These are phyloP conservation scores for Yarrowia sp. DNA, from an alignment of 805 yeast species.

Conservation along the genomic window DNA sequence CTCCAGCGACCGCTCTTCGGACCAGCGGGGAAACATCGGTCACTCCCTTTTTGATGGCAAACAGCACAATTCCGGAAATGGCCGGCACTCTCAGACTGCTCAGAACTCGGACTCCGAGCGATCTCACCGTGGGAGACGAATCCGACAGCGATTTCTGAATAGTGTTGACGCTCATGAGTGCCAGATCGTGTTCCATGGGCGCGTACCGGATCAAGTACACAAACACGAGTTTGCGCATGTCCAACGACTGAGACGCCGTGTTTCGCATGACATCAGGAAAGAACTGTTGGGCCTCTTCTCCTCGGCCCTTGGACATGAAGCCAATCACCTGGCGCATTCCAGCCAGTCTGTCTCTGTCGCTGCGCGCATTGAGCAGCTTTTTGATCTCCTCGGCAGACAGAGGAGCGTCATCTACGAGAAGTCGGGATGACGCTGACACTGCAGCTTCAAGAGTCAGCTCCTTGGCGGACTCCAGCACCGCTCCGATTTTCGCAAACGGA, in stretches of 20 bases:
- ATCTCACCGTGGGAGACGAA: slow-evolving; percentile 68
- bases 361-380: slow-evolving; percentile 68
- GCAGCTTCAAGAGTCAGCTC: slow-evolving; percentile 85
- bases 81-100: slow-evolving; percentile 85
- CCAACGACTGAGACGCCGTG: slow-evolving; percentile 69
- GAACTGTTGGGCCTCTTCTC: slow-evolving; percentile 55
- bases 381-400: slow-evolving; percentile 69
- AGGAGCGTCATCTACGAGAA: slow-evolving; percentile 65
- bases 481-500: slow-evolving; percentile 66
- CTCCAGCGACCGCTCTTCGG: slow-evolving; percentile 77
- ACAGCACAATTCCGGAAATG: slow-evolving; percentile 75
- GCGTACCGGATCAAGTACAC: slow-evolving; percentile 77
- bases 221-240: slow-evolving; percentile 77
- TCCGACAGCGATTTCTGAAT: slow-evolving; percentile 84
- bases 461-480: slow-evolving; percentile 79
- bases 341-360: slow-evolving; percentile 65
- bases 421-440: slow-evolving; percentile 70
- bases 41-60: slow-evolving; percentile 72
- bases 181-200: slow-evolving; percentile 85
- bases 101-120: slow-evolving; percentile 77
- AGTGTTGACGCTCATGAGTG: slow-evolving; percentile 86
- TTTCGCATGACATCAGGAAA: slow-evolving; percentile 92
- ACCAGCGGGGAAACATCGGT: slow-evolving; percentile 80
- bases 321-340: slow-evolving; percentile 63
- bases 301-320: slow-evolving; percentile 47